Conservation (phyloP, 768 basidiomycete species). For the Stropharia rugosoannulata region DNA sequence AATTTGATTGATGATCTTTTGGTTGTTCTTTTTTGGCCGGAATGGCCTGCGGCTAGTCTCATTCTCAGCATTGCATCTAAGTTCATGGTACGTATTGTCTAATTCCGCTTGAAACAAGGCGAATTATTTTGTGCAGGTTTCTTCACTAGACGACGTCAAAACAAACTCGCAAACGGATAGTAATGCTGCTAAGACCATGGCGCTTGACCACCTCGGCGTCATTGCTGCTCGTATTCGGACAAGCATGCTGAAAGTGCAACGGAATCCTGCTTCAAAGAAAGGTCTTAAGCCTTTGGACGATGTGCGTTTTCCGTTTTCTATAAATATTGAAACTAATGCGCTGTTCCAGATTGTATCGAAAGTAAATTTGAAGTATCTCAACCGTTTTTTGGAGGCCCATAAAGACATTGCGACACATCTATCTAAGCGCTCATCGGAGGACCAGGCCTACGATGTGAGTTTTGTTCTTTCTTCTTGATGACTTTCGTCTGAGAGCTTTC, state of each 20-base stretch:
- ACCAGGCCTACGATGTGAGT: slow-evolving; percentile 79
- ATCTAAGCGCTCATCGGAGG: slow-evolving; percentile 68
- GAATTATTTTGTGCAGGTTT: slow-evolving; percentile 47
- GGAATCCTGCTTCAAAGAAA: slow-evolving; percentile 30
- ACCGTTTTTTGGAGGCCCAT: slow-evolving; percentile 60
- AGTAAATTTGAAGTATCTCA: slow-evolving; percentile 49
- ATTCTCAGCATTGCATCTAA: slow-evolving; percentile 79
- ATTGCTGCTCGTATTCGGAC: slow-evolving; percentile 82
- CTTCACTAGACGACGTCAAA: slow-evolving; percentile 82
- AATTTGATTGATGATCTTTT: slow-evolving; percentile 87
- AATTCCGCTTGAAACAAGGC: not conserved
- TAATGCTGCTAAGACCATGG: slow-evolving; percentile 85
- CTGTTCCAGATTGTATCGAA: slow-evolving; percentile 50
- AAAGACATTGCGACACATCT: slow-evolving; percentile 67
- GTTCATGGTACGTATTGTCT: slow-evolving; percentile 65
- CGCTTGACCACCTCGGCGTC: slow-evolving; percentile 91
- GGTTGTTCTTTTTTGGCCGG: slow-evolving; percentile 88
- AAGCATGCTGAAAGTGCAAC: slow-evolving; percentile 49
- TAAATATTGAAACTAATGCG: not conserved
- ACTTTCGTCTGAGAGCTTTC: not conserved
- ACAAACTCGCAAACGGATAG: slow-evolving; percentile 63
- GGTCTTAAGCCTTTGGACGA: slow-evolving; percentile 68
- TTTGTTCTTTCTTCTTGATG: not conserved
- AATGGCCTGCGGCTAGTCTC: slow-evolving; percentile 93
- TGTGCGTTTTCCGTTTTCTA: slow-evolving; percentile 35